These are phyloP conservation scores for Primulina huaijiensis DNA, from an alignment of 257 asterid species.

Conservation along the genomic window DNA sequence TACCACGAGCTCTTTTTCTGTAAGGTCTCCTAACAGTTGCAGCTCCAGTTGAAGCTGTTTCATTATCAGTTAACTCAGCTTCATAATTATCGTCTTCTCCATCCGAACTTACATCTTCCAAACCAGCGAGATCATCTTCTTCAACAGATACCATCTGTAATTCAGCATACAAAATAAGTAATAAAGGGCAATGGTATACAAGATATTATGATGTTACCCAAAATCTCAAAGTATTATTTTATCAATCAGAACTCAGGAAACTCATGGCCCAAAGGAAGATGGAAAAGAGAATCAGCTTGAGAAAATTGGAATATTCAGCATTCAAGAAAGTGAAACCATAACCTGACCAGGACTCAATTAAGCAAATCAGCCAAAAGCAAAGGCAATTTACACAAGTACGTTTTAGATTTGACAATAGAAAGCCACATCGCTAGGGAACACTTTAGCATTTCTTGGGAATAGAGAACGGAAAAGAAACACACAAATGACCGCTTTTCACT, in stretches of 20 bases:
- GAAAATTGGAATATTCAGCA: conserved; percentile 6
- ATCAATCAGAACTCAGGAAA: not conserved
- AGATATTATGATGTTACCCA: not conserved
- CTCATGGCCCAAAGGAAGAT: conserved; percentile 2
- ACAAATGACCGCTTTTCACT: no score
- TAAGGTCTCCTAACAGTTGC: conserved; percentile 55
- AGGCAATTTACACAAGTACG: not conserved
- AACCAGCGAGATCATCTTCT: conserved; percentile 96
- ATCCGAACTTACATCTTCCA: conserved; percentile 92
- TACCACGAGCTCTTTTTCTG: conserved; percentile 79
- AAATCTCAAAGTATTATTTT: no score
- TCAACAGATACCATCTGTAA: conserved; percentile 92
- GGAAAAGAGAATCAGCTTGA: not conserved
- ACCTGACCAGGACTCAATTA: not conserved
- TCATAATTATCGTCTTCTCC: conserved; percentile 95
- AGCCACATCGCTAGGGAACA: no score
- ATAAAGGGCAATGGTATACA: conserved; percentile 15
- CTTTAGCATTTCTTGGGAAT: no score
- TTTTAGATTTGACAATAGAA: no score
- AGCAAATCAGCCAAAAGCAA: not conserved
- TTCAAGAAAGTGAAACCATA: conserved; percentile 1
- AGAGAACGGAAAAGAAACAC: no score
- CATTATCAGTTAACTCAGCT: conserved; percentile 88
- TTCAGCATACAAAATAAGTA: conserved; percentile 23
- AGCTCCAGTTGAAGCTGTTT: conserved; percentile 62